Percentiles rank a stretch among this genome's conserved stretches.
Conservation (phyloP, 805 yeast species). For the Candida glaebosa region DNA sequence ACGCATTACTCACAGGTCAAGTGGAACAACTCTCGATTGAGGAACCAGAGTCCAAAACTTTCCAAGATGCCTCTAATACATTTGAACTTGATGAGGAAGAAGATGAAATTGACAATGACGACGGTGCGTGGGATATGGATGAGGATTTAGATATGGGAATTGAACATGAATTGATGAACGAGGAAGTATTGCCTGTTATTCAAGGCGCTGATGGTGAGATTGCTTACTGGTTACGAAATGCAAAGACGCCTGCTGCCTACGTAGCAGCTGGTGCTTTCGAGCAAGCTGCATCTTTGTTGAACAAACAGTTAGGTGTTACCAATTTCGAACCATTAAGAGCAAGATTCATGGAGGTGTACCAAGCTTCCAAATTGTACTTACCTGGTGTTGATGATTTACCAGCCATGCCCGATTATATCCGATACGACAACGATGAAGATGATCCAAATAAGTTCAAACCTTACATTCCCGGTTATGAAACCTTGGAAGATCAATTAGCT, state of each 20-base stretch:
- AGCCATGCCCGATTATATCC: conserved; percentile 62
- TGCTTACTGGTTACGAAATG: conserved; percentile 81
- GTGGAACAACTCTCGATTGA: conserved; percentile 60
- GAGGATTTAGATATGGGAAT: conserved; percentile 70
- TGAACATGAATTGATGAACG: conserved; percentile 29
- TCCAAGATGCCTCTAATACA: conserved; percentile 15
- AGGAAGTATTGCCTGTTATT: conserved; percentile 9
- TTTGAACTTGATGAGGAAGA: conserved; percentile 35
- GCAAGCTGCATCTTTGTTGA: conserved; percentile 88
- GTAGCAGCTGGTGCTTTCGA: conserved; percentile 97
- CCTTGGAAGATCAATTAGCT: conserved; percentile 56
- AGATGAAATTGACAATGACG: conserved; percentile 50
- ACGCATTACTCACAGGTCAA: conserved; percentile 69
- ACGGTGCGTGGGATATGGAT: conserved; percentile 77
- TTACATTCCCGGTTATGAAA: conserved; percentile 67
- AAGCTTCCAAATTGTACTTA: conserved; percentile 70
- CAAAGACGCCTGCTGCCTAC: conserved; percentile 86
- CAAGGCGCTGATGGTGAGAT: conserved; percentile 53
- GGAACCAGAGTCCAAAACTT: conserved; percentile 19
- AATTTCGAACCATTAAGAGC: conserved; percentile 83
- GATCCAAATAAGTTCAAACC: conserved; percentile 52
- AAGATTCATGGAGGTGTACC: conserved; percentile 81
- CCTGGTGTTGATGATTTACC: conserved; percentile 74
- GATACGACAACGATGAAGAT: conserved; percentile 60
- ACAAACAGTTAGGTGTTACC: conserved; percentile 83